phyloP scores from a whole-genome alignment of 2,329 filamentous ascomycete species.

The Thelonectria rubi region DNA sequence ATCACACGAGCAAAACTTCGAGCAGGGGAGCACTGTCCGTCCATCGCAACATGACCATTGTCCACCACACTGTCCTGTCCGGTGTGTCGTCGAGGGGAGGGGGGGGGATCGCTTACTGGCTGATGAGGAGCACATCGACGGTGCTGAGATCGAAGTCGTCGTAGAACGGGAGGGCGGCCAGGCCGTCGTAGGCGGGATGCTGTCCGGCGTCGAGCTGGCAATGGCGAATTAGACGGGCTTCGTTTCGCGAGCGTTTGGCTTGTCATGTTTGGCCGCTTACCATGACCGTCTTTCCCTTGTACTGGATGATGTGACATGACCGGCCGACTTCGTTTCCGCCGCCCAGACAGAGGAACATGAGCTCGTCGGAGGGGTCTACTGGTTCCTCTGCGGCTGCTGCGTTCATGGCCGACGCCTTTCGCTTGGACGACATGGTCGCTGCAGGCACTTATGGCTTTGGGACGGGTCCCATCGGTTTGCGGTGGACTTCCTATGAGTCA shows the following conservation, averaged over 20 bases:
- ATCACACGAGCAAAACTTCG: conserved; percentile 38
- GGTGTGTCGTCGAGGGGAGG: conserved; percentile 36
- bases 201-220: conserved; percentile 91
- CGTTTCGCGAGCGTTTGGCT: not conserved
- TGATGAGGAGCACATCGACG: conserved; percentile 95
- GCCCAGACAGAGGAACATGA: conserved; percentile 92
- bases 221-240: conserved; percentile 32
- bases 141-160: conserved; percentile 98
- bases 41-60: conserved; percentile 43
- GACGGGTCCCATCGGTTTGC: conserved; percentile 33
- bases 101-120: conserved; percentile 79
- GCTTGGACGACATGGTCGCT: conserved; percentile 84
- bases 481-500: conserved; percentile 27
- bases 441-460: conserved; percentile 26
- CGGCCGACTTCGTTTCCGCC: conserved; percentile 97
- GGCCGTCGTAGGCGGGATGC: conserved; percentile 94
- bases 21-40: conserved; percentile 28
- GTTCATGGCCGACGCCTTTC: conserved; percentile 83
- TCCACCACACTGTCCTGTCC: conserved; percentile 43
- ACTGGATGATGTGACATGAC: conserved; percentile 97
- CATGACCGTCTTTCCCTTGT: conserved; percentile 99
- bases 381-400: conserved; percentile 77
- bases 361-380: conserved; percentile 90
- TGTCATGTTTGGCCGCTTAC: conserved; percentile 55
- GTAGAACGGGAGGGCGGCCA: conserved; percentile 94